Base-by-base conservation (phyloP, 2,329 filamentous ascomycete genomes). In the Colletotrichum liriopes region DNA sequence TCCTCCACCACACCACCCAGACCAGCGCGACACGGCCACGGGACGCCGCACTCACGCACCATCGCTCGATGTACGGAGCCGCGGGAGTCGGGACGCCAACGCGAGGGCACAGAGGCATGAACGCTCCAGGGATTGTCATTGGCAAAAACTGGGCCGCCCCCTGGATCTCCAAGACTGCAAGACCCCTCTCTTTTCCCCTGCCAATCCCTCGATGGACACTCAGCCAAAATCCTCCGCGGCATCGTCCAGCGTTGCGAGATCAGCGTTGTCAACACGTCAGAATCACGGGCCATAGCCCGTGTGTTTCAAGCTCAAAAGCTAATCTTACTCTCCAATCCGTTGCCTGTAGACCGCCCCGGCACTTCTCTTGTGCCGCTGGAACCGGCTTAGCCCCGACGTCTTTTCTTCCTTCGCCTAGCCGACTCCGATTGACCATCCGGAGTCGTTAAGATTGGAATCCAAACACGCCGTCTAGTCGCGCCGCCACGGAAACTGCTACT, bases 221-320 rank as follows among this genome's bases (percentile, higher is more conserved):
- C 35, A 52, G 65, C 41, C 35, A 71, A 71, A 71, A 68, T 66
- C 56, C 69, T 68, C 65, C 51, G 58, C 65, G 69, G 37, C 59
- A 41, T 60, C 69, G 45, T 69, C 69, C 59, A 55, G 65, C 65
- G 59, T 64, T 54, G 65, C 65, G 52, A 72, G 69, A 72, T 69
- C 69, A 72, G 52, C 69, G 54, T 55, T 72, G 65, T 60, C 70
- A 72, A 69, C 59, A 72, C 65, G 59, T 72, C 65, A 72, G 69
- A 59, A 63, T 45, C 56, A 72, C 69, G 43, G 58, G 26, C 58
- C 69, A 72, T 41, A 35, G 59, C 32, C 65, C 65, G 70, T 69
- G 54, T 59, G 39, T 55, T 59, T 65, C 65, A 69, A 72, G 69
- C 69, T 72, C 65, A 72, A 49, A 64, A 72, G 59, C 54, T 59